Evolutionary conservation across 495 filamentous ascomycete species (phyloP).

Genomic region (Trichoderma gamsii): DNA sequence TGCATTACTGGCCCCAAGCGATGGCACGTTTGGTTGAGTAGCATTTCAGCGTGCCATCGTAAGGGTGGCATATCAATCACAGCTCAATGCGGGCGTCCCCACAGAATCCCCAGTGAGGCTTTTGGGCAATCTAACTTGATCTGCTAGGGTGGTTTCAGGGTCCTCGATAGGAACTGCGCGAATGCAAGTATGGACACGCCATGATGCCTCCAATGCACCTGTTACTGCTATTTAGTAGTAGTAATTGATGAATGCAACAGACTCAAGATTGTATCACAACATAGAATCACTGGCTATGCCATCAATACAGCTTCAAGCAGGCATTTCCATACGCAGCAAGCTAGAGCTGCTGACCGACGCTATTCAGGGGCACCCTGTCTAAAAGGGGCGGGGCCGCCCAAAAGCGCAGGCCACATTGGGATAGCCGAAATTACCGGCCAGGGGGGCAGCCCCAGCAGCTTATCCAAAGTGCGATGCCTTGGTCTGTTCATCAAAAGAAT

Average conservation of each 20-base stretch:
- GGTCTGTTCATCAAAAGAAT: slow-evolving; percentile 4
- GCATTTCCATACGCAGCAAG: background rate
- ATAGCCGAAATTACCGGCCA: slow-evolving; percentile 10
- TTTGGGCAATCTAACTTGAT: background rate
- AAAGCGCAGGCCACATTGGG: background rate
- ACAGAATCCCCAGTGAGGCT: background rate
- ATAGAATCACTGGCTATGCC: background rate
- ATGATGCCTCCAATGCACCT: background rate
- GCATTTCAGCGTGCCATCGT: too few species aligned
- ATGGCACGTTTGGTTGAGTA: too few species aligned
- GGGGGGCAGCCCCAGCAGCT: background rate
- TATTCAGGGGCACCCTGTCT: background rate
- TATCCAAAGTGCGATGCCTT: background rate
- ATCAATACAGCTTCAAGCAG: background rate
- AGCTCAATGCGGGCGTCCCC: background rate
- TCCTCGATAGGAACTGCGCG: background rate
- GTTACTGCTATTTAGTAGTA: background rate
- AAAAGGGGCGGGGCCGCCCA: slow-evolving; percentile 7
- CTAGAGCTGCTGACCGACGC: background rate
- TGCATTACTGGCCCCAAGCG: too few species aligned
- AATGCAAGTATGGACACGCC: background rate
- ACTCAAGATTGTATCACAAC: too few species aligned
- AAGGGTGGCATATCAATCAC: background rate
- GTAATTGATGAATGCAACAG: too few species aligned
- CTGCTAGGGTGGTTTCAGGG: slow-evolving; percentile 12